These are phyloP conservation scores for Mycena leptocephala DNA, from an alignment of 768 basidiomycete species.

Conservation along the genomic window DNA sequence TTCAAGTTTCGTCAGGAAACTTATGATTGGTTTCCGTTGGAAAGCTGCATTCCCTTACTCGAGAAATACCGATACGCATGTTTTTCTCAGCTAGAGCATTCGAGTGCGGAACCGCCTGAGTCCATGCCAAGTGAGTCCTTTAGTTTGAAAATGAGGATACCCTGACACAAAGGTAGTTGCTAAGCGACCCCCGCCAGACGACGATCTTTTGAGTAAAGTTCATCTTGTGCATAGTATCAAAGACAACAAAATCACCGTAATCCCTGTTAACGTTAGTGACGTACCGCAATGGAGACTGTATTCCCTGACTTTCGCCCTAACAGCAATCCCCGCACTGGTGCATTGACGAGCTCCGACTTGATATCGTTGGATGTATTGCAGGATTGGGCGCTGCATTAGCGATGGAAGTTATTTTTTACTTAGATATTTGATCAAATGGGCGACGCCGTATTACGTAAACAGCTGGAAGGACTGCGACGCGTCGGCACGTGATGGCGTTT, in stretches of 20 bases:
- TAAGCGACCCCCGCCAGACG: neutral
- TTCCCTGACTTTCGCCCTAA: neutral
- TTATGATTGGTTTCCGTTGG: constrained; percentile 83
- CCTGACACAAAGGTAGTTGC: neutral
- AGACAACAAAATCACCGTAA: constrained; percentile 13
- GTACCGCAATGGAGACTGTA: neutral
- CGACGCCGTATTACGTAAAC: too few relatives aligned
- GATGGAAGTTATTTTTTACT: constrained; percentile 49
- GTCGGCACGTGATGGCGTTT: neutral
- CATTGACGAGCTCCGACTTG: constrained; percentile 46
- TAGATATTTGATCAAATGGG: constrained; percentile 9
- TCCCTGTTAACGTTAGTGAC: constrained; percentile 31
- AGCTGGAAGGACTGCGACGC: neutral
- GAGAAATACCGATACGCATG: constrained; percentile 79
- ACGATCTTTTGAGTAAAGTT: constrained; percentile 26
- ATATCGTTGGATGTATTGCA: constrained; percentile 59
- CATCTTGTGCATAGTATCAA: constrained; percentile 39
- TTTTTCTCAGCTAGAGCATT: constrained; percentile 78
- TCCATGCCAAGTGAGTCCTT: constrained; percentile 30
- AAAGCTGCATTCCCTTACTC: constrained; percentile 72
- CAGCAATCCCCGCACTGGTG: constrained; percentile 47
- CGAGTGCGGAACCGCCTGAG: constrained; percentile 51
- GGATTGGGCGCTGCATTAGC: constrained; percentile 63
- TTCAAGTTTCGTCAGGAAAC: constrained; percentile 70
- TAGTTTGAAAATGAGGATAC: neutral